Conservation (phyloP, 306 rosid species). For the Vicia villosa region DNA sequence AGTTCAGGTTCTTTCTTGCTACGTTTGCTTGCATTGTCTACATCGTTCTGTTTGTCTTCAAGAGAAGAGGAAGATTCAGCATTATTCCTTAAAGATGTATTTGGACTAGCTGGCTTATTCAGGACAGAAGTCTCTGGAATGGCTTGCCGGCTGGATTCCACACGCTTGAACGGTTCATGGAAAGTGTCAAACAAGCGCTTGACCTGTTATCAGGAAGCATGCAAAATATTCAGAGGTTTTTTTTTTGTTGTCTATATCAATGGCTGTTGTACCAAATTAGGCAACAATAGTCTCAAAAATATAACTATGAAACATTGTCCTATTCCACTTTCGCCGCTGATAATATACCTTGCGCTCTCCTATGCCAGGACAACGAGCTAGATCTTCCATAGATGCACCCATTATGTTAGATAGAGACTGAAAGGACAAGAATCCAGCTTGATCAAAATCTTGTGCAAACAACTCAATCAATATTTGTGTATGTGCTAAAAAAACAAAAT, state of each 20-base stretch:
- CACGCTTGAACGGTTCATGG: slow-evolving; percentile 94
- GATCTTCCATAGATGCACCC: slow-evolving; percentile 98
- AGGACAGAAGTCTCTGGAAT: slow-evolving; percentile 47
- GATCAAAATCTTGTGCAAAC: slow-evolving; percentile 19
- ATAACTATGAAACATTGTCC: neutral
- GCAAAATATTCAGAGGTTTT: slow-evolving; percentile 32
- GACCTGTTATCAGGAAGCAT: slow-evolving; percentile 55
- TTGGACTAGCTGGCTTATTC: slow-evolving; percentile 42
- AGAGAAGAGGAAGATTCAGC: slow-evolving; percentile 48
- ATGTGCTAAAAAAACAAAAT: slow-evolving; percentile 19
- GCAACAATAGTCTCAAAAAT: slow-evolving; percentile 18
- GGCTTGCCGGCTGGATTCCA: slow-evolving; percentile 55
- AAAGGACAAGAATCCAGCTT: slow-evolving; percentile 37
- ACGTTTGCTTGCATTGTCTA: slow-evolving; percentile 43
- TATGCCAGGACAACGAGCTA: slow-evolving; percentile 98
- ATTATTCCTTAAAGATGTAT: slow-evolving; percentile 41
- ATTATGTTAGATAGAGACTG: slow-evolving; percentile 91
- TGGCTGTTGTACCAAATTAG: slow-evolving; percentile 22
- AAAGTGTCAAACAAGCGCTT: slow-evolving; percentile 84
- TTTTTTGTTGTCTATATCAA: slow-evolving; percentile 9
- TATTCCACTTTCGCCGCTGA: slow-evolving; percentile 26
- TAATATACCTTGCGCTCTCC: slow-evolving; percentile 92
- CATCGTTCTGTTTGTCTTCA: slow-evolving; percentile 47
- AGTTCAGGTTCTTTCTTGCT: slow-evolving; percentile 63
- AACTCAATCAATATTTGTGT: neutral